Conservation (phyloP, 305 asterid genomes). For the Solanum hybrid region DNA sequence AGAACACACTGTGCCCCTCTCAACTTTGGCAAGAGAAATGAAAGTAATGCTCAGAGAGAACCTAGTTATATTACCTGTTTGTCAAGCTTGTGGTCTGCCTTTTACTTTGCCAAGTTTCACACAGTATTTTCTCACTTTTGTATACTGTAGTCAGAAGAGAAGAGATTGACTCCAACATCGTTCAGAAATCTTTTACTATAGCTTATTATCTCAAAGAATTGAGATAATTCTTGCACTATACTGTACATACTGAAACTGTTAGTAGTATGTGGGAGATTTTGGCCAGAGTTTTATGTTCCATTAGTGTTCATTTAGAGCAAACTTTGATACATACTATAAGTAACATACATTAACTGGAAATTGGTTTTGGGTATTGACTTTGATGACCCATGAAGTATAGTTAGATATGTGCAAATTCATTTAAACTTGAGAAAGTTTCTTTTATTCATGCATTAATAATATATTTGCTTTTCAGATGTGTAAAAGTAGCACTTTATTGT, state of each 20-base stretch:
- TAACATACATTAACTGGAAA: neutral
- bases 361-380: neutral
- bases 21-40: neutral
- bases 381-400: neutral
- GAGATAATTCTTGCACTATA: neutral
- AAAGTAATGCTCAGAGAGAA: neutral
- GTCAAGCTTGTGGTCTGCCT: neutral
- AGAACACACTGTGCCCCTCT: neutral
- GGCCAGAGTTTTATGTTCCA: neutral
- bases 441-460: neutral
- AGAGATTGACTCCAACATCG: neutral
- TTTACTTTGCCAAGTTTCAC: neutral
- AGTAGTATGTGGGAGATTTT: neutral
- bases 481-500: neutral
- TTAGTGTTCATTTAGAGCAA: neutral
- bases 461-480: neutral
- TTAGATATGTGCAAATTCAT: neutral
- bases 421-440: neutral
- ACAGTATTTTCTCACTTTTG: neutral
- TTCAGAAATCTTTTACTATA: neutral
- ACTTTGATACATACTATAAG: neutral
- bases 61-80: neutral
- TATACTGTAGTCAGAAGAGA: neutral
- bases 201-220: neutral
- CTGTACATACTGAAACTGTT: neutral